Evolutionary conservation across 78 protist species (phyloP).

Genomic region (Dictyostelium intermedium): DNA sequence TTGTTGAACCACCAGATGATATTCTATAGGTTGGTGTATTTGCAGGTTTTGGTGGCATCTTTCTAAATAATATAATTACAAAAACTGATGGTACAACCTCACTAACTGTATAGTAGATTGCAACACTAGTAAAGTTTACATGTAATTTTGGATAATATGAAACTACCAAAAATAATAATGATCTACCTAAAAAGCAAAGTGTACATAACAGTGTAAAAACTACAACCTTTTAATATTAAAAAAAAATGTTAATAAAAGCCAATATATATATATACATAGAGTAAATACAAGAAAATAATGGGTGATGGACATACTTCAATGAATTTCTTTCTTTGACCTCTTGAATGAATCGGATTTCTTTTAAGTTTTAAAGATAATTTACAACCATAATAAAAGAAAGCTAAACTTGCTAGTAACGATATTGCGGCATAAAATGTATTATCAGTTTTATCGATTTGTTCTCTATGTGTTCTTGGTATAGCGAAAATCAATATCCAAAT

Average conservation of each 20-base stretch:
- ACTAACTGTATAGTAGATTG: conserved; percentile 38
- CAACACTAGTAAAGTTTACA: conserved; percentile 14
- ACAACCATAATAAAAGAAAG: conserved; percentile 47
- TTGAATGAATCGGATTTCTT: conserved; percentile 57
- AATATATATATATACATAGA: background rate
- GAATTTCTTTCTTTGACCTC: conserved; percentile 27
- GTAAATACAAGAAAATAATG: no score
- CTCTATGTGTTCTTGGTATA: background rate
- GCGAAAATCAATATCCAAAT: conserved; percentile 52
- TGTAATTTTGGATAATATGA: background rate
- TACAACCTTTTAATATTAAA: conserved; percentile 22
- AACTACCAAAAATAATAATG: conserved; percentile 21
- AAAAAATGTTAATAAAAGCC: background rate
- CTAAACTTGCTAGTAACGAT: conserved; percentile 34
- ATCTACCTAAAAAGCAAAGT: conserved; percentile 23
- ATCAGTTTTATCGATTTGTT: conserved; percentile 40
- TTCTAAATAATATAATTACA: conserved; percentile 54
- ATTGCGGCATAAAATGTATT: conserved; percentile 40
- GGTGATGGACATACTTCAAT: conserved; percentile 46
- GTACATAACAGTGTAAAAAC: conserved; percentile 40
- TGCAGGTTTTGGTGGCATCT: conserved; percentile 47
- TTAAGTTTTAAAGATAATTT: conserved; percentile 38
- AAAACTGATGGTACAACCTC: conserved; percentile 38
- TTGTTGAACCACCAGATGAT: background rate
- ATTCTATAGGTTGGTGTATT: conserved; percentile 13